Base-by-base conservation (phyloP, 139 green algal genomes). In the Pedinophyceae sp. region DNA sequence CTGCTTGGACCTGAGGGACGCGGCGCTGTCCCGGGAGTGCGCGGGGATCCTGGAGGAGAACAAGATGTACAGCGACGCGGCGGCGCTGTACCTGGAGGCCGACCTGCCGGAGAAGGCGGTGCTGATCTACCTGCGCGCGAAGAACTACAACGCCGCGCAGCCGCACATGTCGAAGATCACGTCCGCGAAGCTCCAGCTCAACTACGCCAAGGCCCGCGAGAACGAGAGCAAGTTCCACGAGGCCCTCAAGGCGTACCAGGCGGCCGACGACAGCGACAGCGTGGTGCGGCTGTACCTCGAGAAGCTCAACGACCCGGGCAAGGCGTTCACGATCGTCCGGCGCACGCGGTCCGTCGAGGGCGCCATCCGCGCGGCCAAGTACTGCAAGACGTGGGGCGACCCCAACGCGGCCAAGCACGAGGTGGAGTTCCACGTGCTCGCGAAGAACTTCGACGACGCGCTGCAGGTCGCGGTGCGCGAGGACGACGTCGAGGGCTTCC, bases 131-230 rank as follows among this genome's bases (percentile, higher is more conserved):
- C 79, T 93, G 38, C 43, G 65, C 43, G 69, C 55, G 60, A 84
- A 81, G 52, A 80, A 76, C 52, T 89, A 85, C 50, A 45, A 27
- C 6, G 53, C 65, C 34, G 79, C 76, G 24, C 50, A 70, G 50
- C 81, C 75, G 6, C 68, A 88, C 47, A 87, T 91, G 79, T 60
- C 60, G 2, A 60, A 65, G 27, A 70, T 86, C 30, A 61, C 45
- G 38, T 73, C 58, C 43, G 58, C 76, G 27, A 81, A 82, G 64
- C 60, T 87, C 56, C 78, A 81, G 57, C 63, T 82, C 55, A 65
- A 82, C 61, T 85, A 69, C 51, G 79, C 76, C 2, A 76, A 79
- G 66, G 81, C 74, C 27, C 88, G 89, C 65, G 82, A 92, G 62
- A 66, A 61, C 3, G 72, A 87, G 64, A 71, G 75, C 0, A 70